Evolutionary conservation across 164 flowering plant species (phyloP).

Genomic region (Buxus sempervirens): DNA sequence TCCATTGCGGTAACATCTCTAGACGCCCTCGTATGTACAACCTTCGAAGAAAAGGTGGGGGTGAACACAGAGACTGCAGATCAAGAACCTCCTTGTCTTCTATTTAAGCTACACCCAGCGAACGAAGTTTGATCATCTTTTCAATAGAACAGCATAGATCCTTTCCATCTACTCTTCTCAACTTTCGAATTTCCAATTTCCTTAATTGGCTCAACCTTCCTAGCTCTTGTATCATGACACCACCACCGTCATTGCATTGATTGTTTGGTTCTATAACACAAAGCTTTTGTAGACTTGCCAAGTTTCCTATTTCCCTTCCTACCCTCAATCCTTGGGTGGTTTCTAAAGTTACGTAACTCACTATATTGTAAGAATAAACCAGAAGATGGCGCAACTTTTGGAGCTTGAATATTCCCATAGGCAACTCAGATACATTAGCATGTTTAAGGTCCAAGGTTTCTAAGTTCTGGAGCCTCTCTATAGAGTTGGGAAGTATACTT

Average conservation of each 20-base stretch:
- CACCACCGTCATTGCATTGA: not conserved
- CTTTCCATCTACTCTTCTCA: not conserved
- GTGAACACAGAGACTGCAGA: not conserved
- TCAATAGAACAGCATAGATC: conserved; percentile 3
- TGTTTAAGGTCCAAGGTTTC: too few species aligned
- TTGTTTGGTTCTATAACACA: not conserved
- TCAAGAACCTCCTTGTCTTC: conserved; percentile 3
- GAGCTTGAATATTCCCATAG: too few species aligned
- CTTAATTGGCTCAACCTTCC: not conserved
- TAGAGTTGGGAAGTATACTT: too few species aligned
- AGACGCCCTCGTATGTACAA: not conserved
- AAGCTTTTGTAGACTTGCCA: not conserved
- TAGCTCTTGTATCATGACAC: not conserved
- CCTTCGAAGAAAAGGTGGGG: not conserved
- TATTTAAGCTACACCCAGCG: not conserved
- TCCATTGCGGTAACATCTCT: not conserved
- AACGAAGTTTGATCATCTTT: conserved; percentile 7
- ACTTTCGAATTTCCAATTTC: not conserved
- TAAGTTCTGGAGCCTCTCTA: too few species aligned
- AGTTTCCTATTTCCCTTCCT: not conserved
- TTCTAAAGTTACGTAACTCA: too few species aligned
- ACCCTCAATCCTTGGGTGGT: not conserved
- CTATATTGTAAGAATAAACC: too few species aligned
- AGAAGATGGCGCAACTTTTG: too few species aligned
- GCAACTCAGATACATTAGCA: too few species aligned